Evolutionary conservation across 176 grass and related monocot genomes (phyloP).

Genomic region (Bothriochloa decipiens): DNA sequence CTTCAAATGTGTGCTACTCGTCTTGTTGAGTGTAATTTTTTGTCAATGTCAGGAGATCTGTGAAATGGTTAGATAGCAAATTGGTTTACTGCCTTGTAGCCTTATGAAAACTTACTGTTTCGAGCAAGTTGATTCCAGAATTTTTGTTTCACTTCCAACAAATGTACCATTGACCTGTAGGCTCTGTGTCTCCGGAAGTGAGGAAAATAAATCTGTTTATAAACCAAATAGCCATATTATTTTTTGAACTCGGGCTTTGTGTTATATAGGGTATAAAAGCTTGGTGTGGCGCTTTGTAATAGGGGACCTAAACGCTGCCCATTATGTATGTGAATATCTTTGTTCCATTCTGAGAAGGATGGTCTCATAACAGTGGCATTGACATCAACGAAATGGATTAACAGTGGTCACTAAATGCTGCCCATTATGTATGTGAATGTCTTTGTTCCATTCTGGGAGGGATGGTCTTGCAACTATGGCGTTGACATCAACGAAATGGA

Average conservation of each 20-base stretch:
- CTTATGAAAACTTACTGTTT: background rate
- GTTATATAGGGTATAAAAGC: background rate
- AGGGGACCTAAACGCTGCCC: background rate
- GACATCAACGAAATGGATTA: background rate
- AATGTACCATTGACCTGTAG: background rate
- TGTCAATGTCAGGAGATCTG: background rate
- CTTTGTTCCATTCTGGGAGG: background rate
- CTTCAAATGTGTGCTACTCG: background rate
- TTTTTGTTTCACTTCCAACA: background rate
- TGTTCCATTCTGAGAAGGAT: background rate
- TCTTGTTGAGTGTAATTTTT: background rate
- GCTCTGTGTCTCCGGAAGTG: background rate
- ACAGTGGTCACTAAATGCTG: background rate
- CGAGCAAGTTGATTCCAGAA: background rate
- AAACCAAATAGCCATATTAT: background rate
- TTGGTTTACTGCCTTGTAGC: background rate
- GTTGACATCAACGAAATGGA: background rate
- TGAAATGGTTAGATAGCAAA: background rate
- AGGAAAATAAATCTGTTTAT: background rate
- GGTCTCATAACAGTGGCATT: background rate
- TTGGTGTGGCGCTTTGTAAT: background rate
- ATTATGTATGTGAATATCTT: background rate
- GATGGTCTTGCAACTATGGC: background rate
- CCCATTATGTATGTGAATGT: background rate
- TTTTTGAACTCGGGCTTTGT: too few species aligned